Conservation (phyloP, 345 rosid genomes). For the Salix caprea region DNA sequence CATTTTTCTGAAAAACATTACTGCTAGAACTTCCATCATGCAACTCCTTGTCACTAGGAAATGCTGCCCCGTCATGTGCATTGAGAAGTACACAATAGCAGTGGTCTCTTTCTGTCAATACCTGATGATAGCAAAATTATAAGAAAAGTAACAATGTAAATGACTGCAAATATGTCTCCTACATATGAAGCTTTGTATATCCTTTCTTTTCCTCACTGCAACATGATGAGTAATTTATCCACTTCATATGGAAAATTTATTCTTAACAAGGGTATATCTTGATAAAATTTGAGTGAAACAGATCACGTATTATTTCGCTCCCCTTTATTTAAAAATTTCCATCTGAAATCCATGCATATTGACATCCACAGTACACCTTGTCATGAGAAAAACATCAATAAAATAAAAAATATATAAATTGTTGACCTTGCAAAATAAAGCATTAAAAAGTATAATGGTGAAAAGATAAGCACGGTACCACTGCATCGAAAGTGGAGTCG, state of each 20-base stretch:
- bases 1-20: slow-evolving; percentile 28
- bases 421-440: not conserved
- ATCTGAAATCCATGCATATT: not conserved
- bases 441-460: not conserved
- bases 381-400: not conserved
- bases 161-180: not conserved
- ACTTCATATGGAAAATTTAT: not conserved
- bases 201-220: not conserved
- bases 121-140: slow-evolving; percentile 34
- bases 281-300: not conserved
- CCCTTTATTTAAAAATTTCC: not conserved
- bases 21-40: slow-evolving; percentile 43
- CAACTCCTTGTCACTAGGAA: slow-evolving; percentile 55
- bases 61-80: slow-evolving; percentile 90
- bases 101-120: slow-evolving; percentile 77
- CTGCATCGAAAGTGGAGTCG: slow-evolving; percentile 96
- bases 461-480: slow-evolving; percentile 36
- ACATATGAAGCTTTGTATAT: not conserved
- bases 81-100: slow-evolving; percentile 95
- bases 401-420: not conserved
- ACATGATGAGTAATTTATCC: not conserved
- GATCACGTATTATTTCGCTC: not conserved
- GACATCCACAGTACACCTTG: not conserved
- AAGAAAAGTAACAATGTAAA: not conserved
- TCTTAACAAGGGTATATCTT: not conserved